A percentile compares a stretch with the other conserved stretches of the same genome.
These are phyloP conservation scores for Penicillium concentricum DNA, from an alignment of 2,329 filamentous ascomycete species.

Conservation along the genomic window DNA sequence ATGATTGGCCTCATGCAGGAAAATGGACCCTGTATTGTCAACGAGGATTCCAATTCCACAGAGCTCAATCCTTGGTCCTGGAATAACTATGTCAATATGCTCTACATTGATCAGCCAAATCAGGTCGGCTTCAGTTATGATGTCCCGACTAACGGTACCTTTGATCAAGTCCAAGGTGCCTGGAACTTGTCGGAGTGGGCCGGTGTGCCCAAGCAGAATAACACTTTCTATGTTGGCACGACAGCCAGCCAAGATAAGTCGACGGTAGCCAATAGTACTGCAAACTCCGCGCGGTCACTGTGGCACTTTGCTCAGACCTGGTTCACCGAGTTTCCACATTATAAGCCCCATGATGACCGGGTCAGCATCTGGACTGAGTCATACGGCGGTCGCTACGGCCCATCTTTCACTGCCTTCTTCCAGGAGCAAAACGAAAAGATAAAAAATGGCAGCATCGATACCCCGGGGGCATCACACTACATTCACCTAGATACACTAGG, in stretches of 20 bases:
- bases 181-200: slow-evolving; percentile 29
- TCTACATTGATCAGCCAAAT: slow-evolving; percentile 68
- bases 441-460: slow-evolving; percentile 28
- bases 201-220: slow-evolving; percentile 48
- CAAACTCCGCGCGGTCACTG: slow-evolving; percentile 54
- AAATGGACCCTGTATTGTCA: slow-evolving; percentile 54
- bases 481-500: slow-evolving; percentile 54
- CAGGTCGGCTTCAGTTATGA: slow-evolving; percentile 60
- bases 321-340: slow-evolving; percentile 62
- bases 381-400: slow-evolving; percentile 48
- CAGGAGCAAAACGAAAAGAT: slow-evolving; percentile 46
- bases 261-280: slow-evolving; percentile 50
- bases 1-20: slow-evolving; percentile 57
- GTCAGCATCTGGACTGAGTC: slow-evolving; percentile 49
- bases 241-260: slow-evolving; percentile 48
- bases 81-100: slow-evolving; percentile 64
- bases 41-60: slow-evolving; percentile 52
- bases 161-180: slow-evolving; percentile 27
- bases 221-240: slow-evolving; percentile 54
- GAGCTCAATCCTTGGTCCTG: slow-evolving; percentile 60
- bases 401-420: slow-evolving; percentile 41
- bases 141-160: slow-evolving; percentile 41
- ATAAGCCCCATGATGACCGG: slow-evolving; percentile 57
- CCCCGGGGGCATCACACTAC: slow-evolving; percentile 29
- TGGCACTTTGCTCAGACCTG: slow-evolving; percentile 64